Evolutionary conservation across 2,329 filamentous ascomycete species (phyloP).

Genomic region (Diplodia corticola): DNA sequence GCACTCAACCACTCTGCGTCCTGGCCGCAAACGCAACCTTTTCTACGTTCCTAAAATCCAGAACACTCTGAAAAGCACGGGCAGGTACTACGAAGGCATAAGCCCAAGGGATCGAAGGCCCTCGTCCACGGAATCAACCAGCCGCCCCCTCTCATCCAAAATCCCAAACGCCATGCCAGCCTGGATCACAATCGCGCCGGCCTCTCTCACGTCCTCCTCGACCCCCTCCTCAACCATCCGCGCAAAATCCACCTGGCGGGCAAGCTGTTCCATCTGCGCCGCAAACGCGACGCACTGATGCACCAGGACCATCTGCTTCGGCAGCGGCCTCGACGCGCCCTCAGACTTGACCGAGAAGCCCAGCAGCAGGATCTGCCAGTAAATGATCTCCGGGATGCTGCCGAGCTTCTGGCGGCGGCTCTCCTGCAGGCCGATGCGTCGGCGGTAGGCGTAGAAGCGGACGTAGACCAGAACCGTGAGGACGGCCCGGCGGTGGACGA

Average conservation of each 20-base stretch:
- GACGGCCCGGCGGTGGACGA: background rate
- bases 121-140: too few relatives aligned
- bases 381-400: background rate
- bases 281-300: background rate
- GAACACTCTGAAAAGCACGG: too few relatives aligned
- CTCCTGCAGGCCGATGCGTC: background rate
- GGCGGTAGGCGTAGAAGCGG: background rate
- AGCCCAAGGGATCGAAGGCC: too few relatives aligned
- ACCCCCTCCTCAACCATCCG: background rate
- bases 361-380: background rate
- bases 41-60: too few relatives aligned
- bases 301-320: background rate
- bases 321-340: too few relatives aligned
- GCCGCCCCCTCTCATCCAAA: background rate
- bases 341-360: background rate
- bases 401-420: background rate
- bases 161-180: background rate
- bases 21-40: too few relatives aligned
- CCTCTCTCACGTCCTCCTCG: background rate
- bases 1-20: too few relatives aligned
- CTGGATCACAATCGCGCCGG: background rate
- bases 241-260: background rate
- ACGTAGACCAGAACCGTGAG: background rate
- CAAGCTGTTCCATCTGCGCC: background rate
- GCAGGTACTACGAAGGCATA: too few relatives aligned